Conservation (phyloP, 2,329 filamentous ascomycete species). For the Diplodia scrobiculata region DNA sequence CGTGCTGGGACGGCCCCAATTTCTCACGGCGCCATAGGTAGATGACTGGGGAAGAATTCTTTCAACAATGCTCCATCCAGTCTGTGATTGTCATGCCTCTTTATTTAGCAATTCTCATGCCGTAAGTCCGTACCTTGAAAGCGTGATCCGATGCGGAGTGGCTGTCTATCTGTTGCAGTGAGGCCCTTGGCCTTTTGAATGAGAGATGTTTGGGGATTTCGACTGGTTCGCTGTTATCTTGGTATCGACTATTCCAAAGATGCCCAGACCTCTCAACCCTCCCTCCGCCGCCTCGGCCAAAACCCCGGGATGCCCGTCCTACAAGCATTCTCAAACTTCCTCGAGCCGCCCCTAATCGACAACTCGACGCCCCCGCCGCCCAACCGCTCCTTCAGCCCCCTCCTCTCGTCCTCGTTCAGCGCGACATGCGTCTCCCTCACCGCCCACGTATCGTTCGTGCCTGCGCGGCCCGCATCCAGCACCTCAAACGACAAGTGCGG, state of each 20-base stretch:
- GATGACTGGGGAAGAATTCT: not conserved
- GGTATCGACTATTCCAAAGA: not conserved
- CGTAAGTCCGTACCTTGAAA: not conserved
- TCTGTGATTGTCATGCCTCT: not conserved
- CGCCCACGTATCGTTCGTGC: constrained; percentile 3
- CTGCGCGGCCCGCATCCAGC: not conserved
- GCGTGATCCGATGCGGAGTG: not conserved
- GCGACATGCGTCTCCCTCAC: constrained; percentile 15
- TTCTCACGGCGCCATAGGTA: not conserved
- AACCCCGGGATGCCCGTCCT: constrained; percentile 7
- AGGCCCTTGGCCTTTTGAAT: not conserved
- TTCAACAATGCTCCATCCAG: not conserved
- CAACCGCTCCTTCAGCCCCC: not conserved
- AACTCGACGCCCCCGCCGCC: not conserved
- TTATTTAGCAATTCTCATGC: constrained; percentile 14
- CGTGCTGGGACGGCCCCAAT: not conserved
- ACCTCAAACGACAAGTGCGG: constrained; percentile 9
- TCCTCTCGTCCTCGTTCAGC: constrained; percentile 8
- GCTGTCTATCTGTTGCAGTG: not conserved
- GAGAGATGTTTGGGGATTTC: not conserved
- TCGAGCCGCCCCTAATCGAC: not conserved
- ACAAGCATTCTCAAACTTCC: constrained; percentile 16
- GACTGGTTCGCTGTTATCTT: not conserved
- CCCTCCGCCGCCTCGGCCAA: constrained; percentile 1
- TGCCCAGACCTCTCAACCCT: not conserved